Conservation (phyloP, 2,329 filamentous ascomycete species). For the Colletotrichum cereale region DNA sequence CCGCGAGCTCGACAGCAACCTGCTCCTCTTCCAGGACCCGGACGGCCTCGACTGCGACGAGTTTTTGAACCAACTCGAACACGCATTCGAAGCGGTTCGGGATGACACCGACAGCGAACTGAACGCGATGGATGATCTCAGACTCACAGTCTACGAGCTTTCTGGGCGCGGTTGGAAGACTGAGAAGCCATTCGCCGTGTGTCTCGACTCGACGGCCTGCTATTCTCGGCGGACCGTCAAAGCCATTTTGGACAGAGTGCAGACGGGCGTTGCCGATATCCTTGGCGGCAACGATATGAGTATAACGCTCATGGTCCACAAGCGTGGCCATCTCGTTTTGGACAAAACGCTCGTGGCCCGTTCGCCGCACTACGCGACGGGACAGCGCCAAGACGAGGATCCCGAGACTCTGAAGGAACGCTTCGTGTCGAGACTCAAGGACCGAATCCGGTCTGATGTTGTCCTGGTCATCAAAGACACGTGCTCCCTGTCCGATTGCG, state of each 20-base stretch:
- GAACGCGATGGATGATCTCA: constrained; percentile 60
- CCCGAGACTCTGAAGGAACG: constrained; percentile 53
- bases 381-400: constrained; percentile 45
- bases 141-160: constrained; percentile 61
- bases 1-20: constrained; percentile 57
- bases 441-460: constrained; percentile 62
- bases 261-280: constrained; percentile 63
- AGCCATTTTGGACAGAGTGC: constrained; percentile 63
- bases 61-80: constrained; percentile 57
- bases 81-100: constrained; percentile 52
- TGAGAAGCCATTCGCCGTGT: constrained; percentile 60
- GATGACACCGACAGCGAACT: constrained; percentile 58
- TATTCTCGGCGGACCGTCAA: constrained; percentile 60
- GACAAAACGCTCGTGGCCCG: constrained; percentile 61
- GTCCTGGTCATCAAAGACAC: constrained; percentile 65
- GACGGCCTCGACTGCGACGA: constrained; percentile 58
- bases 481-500: constrained; percentile 55
- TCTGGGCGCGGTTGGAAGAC: constrained; percentile 60
- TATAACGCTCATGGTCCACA: constrained; percentile 62
- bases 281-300: constrained; percentile 61
- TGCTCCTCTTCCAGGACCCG: constrained; percentile 59
- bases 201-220: constrained; percentile 55
- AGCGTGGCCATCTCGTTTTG: constrained; percentile 66
- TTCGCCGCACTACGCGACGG: constrained; percentile 38
- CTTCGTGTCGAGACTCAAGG: constrained; percentile 56